Evolutionary conservation across 768 basidiomycete species (phyloP).

Genomic region (Mycena capillaripes): DNA sequence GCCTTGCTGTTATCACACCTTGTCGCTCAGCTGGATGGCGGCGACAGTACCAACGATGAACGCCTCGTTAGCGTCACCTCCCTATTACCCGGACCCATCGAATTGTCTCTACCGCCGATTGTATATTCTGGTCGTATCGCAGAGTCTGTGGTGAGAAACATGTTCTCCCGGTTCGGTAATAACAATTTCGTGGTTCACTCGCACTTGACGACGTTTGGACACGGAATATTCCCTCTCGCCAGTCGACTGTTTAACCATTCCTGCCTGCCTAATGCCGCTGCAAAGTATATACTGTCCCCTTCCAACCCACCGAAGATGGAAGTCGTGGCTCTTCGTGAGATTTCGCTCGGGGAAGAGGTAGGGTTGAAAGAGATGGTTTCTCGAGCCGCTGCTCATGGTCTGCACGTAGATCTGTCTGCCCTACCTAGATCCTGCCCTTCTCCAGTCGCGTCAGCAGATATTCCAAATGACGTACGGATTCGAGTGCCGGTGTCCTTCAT

Average conservation of each 20-base stretch:
- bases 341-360: slow-evolving; percentile 77
- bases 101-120: slow-evolving; percentile 51
- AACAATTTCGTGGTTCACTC: slow-evolving; percentile 88
- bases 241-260: slow-evolving; percentile 90
- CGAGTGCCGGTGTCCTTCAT: slow-evolving; percentile 72
- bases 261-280: slow-evolving; percentile 79
- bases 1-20: slow-evolving; percentile 76
- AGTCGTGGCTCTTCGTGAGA: slow-evolving; percentile 72
- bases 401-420: slow-evolving; percentile 74
- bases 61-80: slow-evolving; percentile 55
- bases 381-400: slow-evolving; percentile 1
- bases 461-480: slow-evolving; percentile 78
- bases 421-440: slow-evolving; percentile 83
- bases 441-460: slow-evolving; percentile 70
- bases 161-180: slow-evolving; percentile 79
- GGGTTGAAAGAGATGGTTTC: not conserved
- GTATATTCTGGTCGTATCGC: slow-evolving; percentile 36
- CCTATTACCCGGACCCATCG: slow-evolving; percentile 59
- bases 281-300: slow-evolving; percentile 65
- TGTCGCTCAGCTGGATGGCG: slow-evolving; percentile 55
- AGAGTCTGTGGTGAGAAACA: slow-evolving; percentile 42
- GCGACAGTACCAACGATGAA: slow-evolving; percentile 35
- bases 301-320: slow-evolving; percentile 67
- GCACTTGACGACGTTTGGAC: slow-evolving; percentile 76
- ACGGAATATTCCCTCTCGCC: slow-evolving; percentile 83